phyloP scores from a whole-genome alignment of 2,329 filamentous ascomycete genomes.

The Coleophoma cylindrospora region DNA sequence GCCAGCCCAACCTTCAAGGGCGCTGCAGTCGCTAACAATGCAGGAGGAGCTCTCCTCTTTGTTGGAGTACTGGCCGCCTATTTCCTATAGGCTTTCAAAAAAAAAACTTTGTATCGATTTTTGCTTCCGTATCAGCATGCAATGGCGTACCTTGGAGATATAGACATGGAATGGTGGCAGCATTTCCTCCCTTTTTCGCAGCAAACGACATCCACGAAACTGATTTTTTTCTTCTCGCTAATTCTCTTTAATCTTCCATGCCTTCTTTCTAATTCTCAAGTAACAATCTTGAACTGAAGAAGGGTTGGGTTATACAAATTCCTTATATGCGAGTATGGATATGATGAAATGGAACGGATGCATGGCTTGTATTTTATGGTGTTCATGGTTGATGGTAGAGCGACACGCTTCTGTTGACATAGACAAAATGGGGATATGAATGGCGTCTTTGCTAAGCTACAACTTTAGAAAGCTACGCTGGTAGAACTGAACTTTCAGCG shows the following conservation, averaged over 20 bases:
- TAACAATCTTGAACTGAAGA: background rate
- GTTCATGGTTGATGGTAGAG: background rate
- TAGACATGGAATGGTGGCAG: background rate
- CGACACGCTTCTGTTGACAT: background rate
- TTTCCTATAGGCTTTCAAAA: conserved; percentile 31
- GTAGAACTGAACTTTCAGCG: too few species aligned
- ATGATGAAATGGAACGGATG: background rate
- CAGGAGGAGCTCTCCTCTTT: conserved; percentile 29
- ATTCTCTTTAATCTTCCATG: too few species aligned
- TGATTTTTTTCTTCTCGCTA: background rate
- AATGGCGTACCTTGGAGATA: background rate
- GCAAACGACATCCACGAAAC: background rate
- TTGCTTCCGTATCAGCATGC: background rate
- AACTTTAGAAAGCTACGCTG: background rate
- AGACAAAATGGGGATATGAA: background rate
- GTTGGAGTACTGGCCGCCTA: conserved; percentile 35
- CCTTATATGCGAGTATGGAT: background rate
- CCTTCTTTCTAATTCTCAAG: background rate
- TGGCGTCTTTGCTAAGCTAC: too few species aligned
- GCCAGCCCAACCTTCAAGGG: conserved; percentile 17
- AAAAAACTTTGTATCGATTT: background rate
- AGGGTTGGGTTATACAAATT: background rate
- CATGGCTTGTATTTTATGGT: background rate
- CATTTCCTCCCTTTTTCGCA: background rate
- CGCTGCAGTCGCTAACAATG: conserved; percentile 23